phyloP scores from a whole-genome alignment of 2,329 filamentous ascomycete species.

The Hypomyces rosellus region DNA sequence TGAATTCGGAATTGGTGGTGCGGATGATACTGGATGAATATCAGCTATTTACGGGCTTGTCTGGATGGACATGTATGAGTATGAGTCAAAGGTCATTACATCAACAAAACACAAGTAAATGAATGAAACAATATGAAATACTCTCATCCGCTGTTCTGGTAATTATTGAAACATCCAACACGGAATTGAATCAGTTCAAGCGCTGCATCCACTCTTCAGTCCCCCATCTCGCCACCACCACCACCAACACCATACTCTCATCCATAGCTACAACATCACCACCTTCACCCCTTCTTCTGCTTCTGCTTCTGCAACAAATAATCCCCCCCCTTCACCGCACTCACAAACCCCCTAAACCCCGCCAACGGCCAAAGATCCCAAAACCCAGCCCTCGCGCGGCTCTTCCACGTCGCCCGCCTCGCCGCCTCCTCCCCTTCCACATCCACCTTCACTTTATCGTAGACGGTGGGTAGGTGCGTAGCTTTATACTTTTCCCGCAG shows the following conservation, averaged over 20 bases:
- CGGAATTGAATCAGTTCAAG: too few species aligned
- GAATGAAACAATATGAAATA: too few species aligned
- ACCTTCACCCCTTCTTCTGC: conserved; percentile 12
- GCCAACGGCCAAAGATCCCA: conserved; percentile 33
- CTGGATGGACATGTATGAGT: neutral
- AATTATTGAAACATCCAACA: too few species aligned
- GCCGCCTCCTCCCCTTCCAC: conserved; percentile 28
- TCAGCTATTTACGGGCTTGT: neutral
- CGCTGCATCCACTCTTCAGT: too few species aligned
- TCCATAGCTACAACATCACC: neutral
- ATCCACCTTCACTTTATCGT: conserved; percentile 58
- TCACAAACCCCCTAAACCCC: conserved; percentile 42
- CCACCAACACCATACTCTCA: neutral
- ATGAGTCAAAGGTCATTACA: neutral
- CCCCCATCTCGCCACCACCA: neutral
- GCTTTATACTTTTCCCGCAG: conserved; percentile 55
- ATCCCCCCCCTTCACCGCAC: conserved; percentile 38
- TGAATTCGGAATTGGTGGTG: neutral
- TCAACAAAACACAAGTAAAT: neutral
- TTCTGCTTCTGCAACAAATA: conserved; percentile 37
- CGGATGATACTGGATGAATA: neutral
- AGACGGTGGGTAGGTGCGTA: conserved; percentile 54
- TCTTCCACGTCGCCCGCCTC: conserved; percentile 27
- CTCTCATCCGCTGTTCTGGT: too few species aligned
- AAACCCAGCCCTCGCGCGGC: conserved; percentile 20